Conservation (phyloP, 1,284 basidiomycete species). For the Ganoderma meredithae region DNA sequence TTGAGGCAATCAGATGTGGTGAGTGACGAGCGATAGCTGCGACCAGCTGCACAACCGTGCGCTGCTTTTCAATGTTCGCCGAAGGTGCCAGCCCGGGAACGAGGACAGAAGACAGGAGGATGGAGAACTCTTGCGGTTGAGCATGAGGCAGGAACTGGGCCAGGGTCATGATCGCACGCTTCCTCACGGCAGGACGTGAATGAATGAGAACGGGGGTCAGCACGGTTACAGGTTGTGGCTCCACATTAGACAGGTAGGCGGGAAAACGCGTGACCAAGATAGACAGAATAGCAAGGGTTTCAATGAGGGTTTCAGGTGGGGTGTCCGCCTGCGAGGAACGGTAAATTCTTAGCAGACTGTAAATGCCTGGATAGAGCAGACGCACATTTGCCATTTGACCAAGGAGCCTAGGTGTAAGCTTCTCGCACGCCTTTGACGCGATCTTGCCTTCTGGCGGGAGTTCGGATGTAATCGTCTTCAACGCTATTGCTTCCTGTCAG, state of each 20-base stretch:
- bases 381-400: conserved; percentile 79
- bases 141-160: conserved; percentile 82
- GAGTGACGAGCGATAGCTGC: conserved; percentile 80
- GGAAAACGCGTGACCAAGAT: conserved; percentile 93
- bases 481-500: conserved; percentile 54
- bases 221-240: conserved; percentile 70
- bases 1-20: conserved; percentile 67
- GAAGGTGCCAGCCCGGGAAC: conserved; percentile 64
- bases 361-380: conserved; percentile 11
- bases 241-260: conserved; percentile 64
- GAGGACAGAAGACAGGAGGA: conserved; percentile 63
- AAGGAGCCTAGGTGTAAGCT: conserved; percentile 87
- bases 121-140: conserved; percentile 59
- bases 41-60: conserved; percentile 83
- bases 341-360: background rate
- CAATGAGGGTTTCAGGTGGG: conserved; percentile 86
- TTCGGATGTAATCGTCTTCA: conserved; percentile 95
- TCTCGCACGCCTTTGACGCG: conserved; percentile 82
- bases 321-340: conserved; percentile 58
- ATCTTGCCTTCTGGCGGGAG: conserved; percentile 84
- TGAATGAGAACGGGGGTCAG: conserved; percentile 82
- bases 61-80: conserved; percentile 69
- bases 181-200: conserved; percentile 84
- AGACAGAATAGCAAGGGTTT: conserved; percentile 90
- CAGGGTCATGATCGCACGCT: conserved; percentile 88